Evolutionary conservation across 2,329 filamentous ascomycete species (phyloP).

Genomic region (Exophiala sp.): DNA sequence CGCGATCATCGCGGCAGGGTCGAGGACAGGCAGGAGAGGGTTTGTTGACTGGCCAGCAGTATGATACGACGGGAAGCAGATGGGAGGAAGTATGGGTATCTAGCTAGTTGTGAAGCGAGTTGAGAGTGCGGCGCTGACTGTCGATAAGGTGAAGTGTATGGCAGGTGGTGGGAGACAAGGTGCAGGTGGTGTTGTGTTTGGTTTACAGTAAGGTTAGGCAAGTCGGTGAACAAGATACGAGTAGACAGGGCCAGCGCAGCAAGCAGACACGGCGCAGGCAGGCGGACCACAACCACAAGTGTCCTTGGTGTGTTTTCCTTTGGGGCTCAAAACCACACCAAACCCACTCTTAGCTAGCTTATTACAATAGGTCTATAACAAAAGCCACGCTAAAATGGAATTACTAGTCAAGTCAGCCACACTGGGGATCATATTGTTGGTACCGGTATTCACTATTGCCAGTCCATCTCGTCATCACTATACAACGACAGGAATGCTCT

Average conservation of each 20-base stretch:
- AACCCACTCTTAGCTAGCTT: neutral
- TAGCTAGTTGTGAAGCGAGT: neutral
- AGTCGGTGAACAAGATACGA: constrained; percentile 1
- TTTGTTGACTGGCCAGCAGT: neutral
- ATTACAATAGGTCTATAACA: neutral
- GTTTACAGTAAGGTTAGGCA: neutral
- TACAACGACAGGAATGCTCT: neutral
- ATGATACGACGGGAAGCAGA: neutral
- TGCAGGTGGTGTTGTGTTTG: neutral
- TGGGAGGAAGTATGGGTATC: constrained; percentile 1
- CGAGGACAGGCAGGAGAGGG: neutral
- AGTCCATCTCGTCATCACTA: neutral
- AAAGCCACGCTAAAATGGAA: neutral
- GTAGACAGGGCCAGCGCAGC: neutral
- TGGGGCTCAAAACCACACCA: no score
- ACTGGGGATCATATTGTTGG: neutral
- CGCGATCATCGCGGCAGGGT: constrained; percentile 14
- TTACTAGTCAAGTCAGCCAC: neutral
- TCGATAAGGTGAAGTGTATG: neutral
- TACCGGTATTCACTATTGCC: neutral
- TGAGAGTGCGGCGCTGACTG: neutral
- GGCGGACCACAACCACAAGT: neutral
- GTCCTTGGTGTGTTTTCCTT: no score
- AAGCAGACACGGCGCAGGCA: neutral
- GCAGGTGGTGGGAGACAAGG: neutral